Evolutionary conservation across 2,329 filamentous ascomycete species (phyloP), one percentile per base, ranked within the genome.

Genomic region (Trichothecium sympodiale): DNA sequence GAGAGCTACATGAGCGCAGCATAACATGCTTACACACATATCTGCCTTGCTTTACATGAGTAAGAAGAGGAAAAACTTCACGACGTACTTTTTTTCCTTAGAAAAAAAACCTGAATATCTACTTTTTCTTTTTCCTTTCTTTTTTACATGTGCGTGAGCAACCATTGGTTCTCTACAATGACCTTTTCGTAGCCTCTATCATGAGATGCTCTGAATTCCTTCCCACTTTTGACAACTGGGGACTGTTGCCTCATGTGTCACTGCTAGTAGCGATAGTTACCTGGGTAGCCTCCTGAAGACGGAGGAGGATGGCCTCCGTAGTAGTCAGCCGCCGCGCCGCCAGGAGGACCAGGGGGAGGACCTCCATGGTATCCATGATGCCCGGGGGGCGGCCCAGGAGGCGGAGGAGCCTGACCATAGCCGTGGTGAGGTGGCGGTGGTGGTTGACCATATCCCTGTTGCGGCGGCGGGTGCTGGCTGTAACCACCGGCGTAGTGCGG

Each of bases 371-470:
- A 43, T 13, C 45, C 39, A 26, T 36, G 34, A 23, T 42, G 43
- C 5, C 46, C 46, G 13, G n/a, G 17, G 4, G 34, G 31, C 13
- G 29, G 38, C 34, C n/a, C 29, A 14, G 17, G 17, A 33, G 30
- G 14, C 16, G 37, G 41, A 20, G 31, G 38, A 18, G 41, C 37
- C 16, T 31, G 46, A 10, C 52, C 48, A 29, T 57, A 57, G 17
- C 48, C 49, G 20, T 48, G 50, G 32, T 45, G 48, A 2, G 46
- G 50, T 32, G 51, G 42, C n/a, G n/a, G n/a, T n/a, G 35, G 33
- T 15, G 36, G 38, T 12, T 47, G 44, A 17, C 33, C 33, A 27
- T 38, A 38, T 29, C 34, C 38, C 12, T 33, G 30, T 8, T 31
- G 34, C 12, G 34, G 38, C 3, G 26, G 23, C 13, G 30, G 34